Evolutionary conservation across 257 asterid genomes (phyloP).

Genomic region (Solanum virginianum): DNA sequence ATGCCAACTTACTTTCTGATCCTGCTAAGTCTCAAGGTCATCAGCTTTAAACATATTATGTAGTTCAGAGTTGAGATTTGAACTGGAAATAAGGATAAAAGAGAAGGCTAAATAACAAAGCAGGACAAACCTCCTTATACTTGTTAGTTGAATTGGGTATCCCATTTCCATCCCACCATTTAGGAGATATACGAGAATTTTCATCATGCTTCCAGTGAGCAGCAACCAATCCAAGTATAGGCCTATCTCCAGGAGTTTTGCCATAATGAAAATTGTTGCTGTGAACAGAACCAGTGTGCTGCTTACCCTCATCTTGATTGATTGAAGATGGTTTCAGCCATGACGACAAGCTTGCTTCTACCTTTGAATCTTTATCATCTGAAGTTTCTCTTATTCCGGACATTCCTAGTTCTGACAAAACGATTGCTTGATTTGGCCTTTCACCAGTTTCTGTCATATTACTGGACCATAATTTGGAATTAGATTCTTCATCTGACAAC

Average conservation of each 20-base stretch:
- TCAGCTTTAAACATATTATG: background rate
- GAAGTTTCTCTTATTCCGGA: slow-evolving; percentile 11
- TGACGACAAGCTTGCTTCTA: slow-evolving; percentile 40
- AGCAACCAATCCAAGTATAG: slow-evolving; percentile 89
- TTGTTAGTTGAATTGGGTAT: slow-evolving; percentile 91
- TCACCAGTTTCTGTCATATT: slow-evolving; percentile 10
- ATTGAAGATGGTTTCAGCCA: slow-evolving; percentile 48
- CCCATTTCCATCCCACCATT: slow-evolving; percentile 92
- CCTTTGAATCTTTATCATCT: slow-evolving; percentile 18
- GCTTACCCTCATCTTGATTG: slow-evolving; percentile 15
- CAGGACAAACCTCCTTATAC: slow-evolving; percentile 67
- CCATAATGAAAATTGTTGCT: slow-evolving; percentile 10
- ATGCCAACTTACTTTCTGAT: slow-evolving; percentile 87
- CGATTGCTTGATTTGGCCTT: slow-evolving; percentile 10
- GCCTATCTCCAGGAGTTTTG: slow-evolving; percentile 60
- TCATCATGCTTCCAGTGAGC: slow-evolving; percentile 84
- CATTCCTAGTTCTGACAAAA: background rate
- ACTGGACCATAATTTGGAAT: slow-evolving; percentile 3
- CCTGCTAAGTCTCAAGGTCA: slow-evolving; percentile 8
- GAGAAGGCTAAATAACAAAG: background rate
- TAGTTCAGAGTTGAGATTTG: slow-evolving; percentile 1
- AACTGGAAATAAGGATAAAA: background rate
- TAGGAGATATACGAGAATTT: slow-evolving; percentile 37
- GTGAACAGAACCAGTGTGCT: slow-evolving; percentile 1
- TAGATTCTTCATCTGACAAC: slow-evolving; percentile 25